Percentiles rank a stretch among this genome's conserved stretches.
Conservation (phyloP, 2,329 filamentous ascomycete species). For the Fusarium hostae region DNA sequence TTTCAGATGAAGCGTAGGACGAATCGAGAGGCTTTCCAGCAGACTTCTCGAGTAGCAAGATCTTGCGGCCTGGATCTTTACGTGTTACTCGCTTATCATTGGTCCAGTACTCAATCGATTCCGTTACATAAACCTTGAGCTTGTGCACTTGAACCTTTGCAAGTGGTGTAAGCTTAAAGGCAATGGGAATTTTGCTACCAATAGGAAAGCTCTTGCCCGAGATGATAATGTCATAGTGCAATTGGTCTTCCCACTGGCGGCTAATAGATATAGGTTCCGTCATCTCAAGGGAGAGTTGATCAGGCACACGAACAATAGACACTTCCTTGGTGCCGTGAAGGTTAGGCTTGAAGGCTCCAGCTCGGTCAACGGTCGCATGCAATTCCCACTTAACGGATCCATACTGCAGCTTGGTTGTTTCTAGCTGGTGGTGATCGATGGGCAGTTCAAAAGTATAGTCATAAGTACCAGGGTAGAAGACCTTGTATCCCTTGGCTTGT, state of each 20-base stretch:
- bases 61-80: slow-evolving; percentile 84
- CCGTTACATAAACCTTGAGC: slow-evolving; percentile 90
- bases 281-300: slow-evolving; percentile 89
- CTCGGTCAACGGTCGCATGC: slow-evolving; percentile 84
- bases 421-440: slow-evolving; percentile 87
- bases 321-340: slow-evolving; percentile 85
- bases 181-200: slow-evolving; percentile 87
- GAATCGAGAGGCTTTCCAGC: slow-evolving; percentile 81
- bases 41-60: slow-evolving; percentile 87
- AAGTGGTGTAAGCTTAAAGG: slow-evolving; percentile 91
- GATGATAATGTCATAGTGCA: slow-evolving; percentile 96
- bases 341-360: slow-evolving; percentile 90
- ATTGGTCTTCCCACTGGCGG: slow-evolving; percentile 92
- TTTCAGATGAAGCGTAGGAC: slow-evolving; percentile 78
- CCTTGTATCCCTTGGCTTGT: slow-evolving; percentile 80
- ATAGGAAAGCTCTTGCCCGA: slow-evolving; percentile 95
- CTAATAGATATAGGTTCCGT: slow-evolving; percentile 95
- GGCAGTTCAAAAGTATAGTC: slow-evolving; percentile 84
- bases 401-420: slow-evolving; percentile 88
- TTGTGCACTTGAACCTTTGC: slow-evolving; percentile 95
- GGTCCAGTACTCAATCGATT: slow-evolving; percentile 92
- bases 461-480: slow-evolving; percentile 79
- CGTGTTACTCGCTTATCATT: slow-evolving; percentile 86
- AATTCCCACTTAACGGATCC: slow-evolving; percentile 90
- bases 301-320: slow-evolving; percentile 82